Percentiles rank a stretch among this genome's conserved stretches.
These are phyloP conservation scores for Coemansia sp. DNA, from an alignment of 371 early-diverging fungal genomes.

Conservation along the genomic window DNA sequence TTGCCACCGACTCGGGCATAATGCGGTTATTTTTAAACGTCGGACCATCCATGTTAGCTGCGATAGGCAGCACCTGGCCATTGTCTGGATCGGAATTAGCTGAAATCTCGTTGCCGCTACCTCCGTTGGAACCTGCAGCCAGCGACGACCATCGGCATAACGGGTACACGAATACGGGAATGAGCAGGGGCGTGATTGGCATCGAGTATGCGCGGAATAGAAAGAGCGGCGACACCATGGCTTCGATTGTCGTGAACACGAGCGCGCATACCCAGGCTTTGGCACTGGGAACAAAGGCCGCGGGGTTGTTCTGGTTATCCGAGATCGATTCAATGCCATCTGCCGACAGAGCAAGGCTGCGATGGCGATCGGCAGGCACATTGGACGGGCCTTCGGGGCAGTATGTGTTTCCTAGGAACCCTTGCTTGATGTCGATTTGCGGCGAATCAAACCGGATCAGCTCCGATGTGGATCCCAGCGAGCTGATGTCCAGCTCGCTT, in stretches of 20 bases:
- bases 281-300: conserved; percentile 19
- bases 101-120: background rate
- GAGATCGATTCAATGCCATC: background rate
- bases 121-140: background rate
- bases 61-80: background rate
- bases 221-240: conserved; percentile 38
- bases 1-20: background rate
- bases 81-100: background rate
- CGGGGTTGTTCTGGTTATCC: background rate
- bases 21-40: conserved; percentile 6
- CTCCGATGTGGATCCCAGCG: background rate
- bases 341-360: background rate
- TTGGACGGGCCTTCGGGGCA: background rate
- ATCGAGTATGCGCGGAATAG: conserved; percentile 41
- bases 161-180: conserved; percentile 39
- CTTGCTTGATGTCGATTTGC: conserved; percentile 2
- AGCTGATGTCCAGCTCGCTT: background rate
- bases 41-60: background rate
- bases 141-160: conserved; percentile 16
- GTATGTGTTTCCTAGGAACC: background rate
- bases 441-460: conserved; percentile 2
- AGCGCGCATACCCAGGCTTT: conserved; percentile 36
- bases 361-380: background rate
- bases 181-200: conserved; percentile 36
- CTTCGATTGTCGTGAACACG: conserved; percentile 25